Evolutionary conservation across 2,329 filamentous ascomycete species (phyloP), one percentile per base, ranked within the genome.

Genomic region (Fusarium sp.): DNA sequence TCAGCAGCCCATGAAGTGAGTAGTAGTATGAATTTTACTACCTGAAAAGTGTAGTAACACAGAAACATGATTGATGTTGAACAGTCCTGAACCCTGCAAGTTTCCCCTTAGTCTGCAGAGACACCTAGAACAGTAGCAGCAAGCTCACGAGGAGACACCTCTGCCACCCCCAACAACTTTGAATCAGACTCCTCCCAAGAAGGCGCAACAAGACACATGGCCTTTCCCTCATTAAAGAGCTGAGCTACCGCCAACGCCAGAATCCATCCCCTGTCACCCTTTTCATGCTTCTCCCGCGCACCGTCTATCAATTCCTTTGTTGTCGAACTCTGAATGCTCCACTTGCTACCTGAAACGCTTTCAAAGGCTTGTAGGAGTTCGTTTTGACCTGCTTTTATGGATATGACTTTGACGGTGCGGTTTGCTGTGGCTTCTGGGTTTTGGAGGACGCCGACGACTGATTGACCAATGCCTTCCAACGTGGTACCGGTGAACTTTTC

Each of bases 321-420:
- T 7, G 69, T 65, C 2, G 29, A 47, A 14, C 22, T 63, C n/a
- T 65, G 20, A 0, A 73, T 1, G 1, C 58, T 7, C 73, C 73
- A 73, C 11, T 70, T 8, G 5, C 18, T 58, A 42, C 16, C 63
- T 2, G 69, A 57, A 2, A 8, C 61, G 1, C 42, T 50, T 20
- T 70, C 58, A 1, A 73, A 70, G 0, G 69, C 73, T 3, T 68
- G 38, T 1, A 74, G 3, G 2, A 75, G 20, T 1, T 75, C 66
- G 1, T 73, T 74, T 9, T 75, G 73, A 16, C 66, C 73, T 1
- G 42, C 60, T 25, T 73, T 75, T 40, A 74, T 70, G 2, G 73
- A 74, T 22, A 75, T 31, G 4, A 70, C 69, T 8, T 45, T 63
- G n/a, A 75, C 63, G 4, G 58, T 56, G 2, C 61, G 60, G 20